These are phyloP conservation scores for Metschnikowia noctiluminum DNA, from an alignment of 805 yeast species.

Conservation along the genomic window DNA sequence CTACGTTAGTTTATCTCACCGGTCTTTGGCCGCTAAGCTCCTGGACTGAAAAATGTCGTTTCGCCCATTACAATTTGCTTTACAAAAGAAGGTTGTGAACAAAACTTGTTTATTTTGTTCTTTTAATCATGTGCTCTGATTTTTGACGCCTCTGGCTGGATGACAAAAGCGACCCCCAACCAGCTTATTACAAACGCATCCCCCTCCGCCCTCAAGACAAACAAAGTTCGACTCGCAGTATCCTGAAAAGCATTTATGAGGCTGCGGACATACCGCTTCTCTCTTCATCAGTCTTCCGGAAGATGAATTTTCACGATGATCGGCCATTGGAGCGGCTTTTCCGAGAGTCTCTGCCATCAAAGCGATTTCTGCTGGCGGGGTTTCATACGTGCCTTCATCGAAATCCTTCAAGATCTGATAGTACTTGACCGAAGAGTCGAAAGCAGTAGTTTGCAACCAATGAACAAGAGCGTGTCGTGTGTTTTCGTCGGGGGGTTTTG, in stretches of 20 bases:
- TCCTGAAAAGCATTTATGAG: background rate
- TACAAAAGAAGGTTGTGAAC: too few relatives aligned
- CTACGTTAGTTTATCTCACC: too few relatives aligned
- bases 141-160: background rate
- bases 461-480: background rate
- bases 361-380: conserved; percentile 1
- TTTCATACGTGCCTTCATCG: background rate
- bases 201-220: background rate
- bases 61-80: too few relatives aligned
- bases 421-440: conserved; percentile 4
- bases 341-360: conserved; percentile 1
- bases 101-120: too few relatives aligned
- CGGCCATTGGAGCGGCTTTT: background rate
- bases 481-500: background rate
- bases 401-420: conserved; percentile 4
- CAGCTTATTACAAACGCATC: background rate
- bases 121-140: background rate
- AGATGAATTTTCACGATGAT: background rate
- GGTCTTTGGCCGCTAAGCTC: too few relatives aligned
- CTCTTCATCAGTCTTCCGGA: background rate
- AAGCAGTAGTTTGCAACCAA: conserved; percentile 4
- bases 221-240: background rate
- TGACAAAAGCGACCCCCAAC: background rate
- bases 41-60: too few relatives aligned
- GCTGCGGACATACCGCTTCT: background rate